Evolutionary conservation across 1,284 basidiomycete species (phyloP), one percentile per base, ranked within the genome.

Genomic region (Ustilago shanxiensis): DNA sequence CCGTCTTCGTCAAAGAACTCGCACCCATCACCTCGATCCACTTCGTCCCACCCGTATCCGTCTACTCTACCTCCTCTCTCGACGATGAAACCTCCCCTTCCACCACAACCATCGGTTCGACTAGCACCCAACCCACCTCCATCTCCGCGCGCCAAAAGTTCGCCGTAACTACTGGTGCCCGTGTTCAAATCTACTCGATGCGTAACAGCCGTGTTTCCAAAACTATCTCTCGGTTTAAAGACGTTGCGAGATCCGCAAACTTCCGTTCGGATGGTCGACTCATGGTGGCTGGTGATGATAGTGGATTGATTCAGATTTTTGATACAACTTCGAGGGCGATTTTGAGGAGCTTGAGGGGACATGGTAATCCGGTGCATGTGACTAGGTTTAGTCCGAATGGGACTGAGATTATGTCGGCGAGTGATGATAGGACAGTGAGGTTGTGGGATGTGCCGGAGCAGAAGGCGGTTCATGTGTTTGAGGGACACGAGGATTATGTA

Each of bases 361-460:
- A 99, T 87, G 93, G 95, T 82, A 94, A 96, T 87, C 89, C 73
- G 73, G 95, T 98, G 0, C 95, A 98, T 87, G 92, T 97, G 69
- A 91, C 95, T 10, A 93, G 93, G 81, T 99, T 99, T 87, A 98
- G 96, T 2, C 87, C 91, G 1, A 89, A 91, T 41, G 90, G 91
- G 3, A 93, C 94, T 0, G 93, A 95, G 81, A 89, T 98, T 60
- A 89, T 99, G 44, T 95, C 96, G 3, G 96, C 95, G 77, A 98
- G 95, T 1, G 97, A 99, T 86, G 97, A 99, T 86, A 93, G 93
- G 4, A 96, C 95, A 13, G 93, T 94, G 58, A 92, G 92, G 85
- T 88, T 99, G 2, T 98, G 95, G 93, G 97, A 99, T 87, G 91
- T 99, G 8, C 93, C 96, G 9, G 95, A 95, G 7, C 93, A 98